Evolutionary conservation across 2,329 filamentous ascomycete species (phyloP).

Genomic region (Trichophyton simii): DNA sequence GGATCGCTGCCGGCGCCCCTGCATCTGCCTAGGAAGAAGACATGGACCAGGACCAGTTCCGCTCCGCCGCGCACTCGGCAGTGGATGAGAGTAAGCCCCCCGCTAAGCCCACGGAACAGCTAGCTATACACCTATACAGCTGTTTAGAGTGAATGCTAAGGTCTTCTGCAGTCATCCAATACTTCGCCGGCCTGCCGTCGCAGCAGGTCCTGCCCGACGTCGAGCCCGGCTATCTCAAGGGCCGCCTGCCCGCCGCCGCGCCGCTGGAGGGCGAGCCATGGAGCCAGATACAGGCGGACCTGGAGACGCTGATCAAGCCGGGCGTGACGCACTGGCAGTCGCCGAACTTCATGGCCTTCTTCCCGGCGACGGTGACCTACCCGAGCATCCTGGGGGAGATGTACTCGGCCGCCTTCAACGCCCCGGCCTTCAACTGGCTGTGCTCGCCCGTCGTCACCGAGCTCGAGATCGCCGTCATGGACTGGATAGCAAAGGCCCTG

Average conservation of each 20-base stretch:
- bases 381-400: conserved; percentile 82
- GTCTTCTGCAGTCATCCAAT: conserved; percentile 53
- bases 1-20: not conserved
- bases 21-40: not conserved
- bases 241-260: conserved; percentile 62
- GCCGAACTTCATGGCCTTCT: conserved; percentile 93
- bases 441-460: conserved; percentile 87
- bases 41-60: conserved; percentile 74
- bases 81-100: conserved; percentile 60
- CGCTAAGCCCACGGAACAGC: not conserved
- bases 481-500: conserved; percentile 74
- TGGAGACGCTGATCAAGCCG: conserved; percentile 76
- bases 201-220: conserved; percentile 65
- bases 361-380: conserved; percentile 68
- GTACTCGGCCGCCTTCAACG: conserved; percentile 78
- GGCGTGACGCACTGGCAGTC: conserved; percentile 92
- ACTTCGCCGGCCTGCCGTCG: conserved; percentile 62
- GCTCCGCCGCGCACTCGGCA: conserved; percentile 59
- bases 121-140: too few species aligned
- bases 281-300: conserved; percentile 67
- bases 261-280: conserved; percentile 55
- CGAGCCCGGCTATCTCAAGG: conserved; percentile 71
- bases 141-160: not conserved
- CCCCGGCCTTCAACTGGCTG: conserved; percentile 93
- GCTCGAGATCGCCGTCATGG: conserved; percentile 81